Percentiles rank a stretch among this genome's conserved stretches.
Evolutionary conservation across 768 basidiomycete genomes (phyloP).

Genomic region (Psilocybe cyanescens): DNA sequence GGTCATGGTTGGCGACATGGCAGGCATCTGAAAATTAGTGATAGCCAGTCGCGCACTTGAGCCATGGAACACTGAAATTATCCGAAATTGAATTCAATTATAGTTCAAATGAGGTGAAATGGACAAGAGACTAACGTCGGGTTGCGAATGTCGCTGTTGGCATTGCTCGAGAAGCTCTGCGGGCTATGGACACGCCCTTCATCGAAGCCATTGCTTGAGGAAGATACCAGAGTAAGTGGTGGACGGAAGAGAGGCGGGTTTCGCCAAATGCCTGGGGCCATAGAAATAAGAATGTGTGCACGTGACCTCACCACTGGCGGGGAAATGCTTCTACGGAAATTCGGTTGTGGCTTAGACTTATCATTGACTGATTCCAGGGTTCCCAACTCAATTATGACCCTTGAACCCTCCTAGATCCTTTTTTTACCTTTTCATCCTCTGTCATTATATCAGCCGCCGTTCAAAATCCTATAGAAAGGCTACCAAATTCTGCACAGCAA

Average conservation of each 20-base stretch:
- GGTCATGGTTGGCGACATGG: slow-evolving; percentile 97
- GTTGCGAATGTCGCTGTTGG: slow-evolving; percentile 4
- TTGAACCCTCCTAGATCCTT: not conserved
- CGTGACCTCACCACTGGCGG: not conserved
- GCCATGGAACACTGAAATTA: slow-evolving; percentile 56
- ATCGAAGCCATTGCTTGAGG: slow-evolving; percentile 6
- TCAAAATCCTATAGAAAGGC: slow-evolving; percentile 2
- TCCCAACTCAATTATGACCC: slow-evolving; percentile 2
- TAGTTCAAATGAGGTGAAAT: not conserved
- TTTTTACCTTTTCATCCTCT: not conserved
- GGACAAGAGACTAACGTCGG: slow-evolving; percentile 20
- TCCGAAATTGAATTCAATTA: not conserved
- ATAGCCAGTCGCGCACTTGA: slow-evolving; percentile 49
- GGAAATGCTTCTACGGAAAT: not conserved
- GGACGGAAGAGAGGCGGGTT: not conserved
- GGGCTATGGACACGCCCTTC: not conserved
- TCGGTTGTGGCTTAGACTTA: not conserved
- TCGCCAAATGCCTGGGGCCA: not conserved
- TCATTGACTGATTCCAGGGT: not conserved
- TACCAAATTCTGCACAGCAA: not conserved
- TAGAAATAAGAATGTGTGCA: not conserved
- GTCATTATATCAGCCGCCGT: not conserved
- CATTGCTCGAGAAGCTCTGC: not conserved
- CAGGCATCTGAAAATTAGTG: slow-evolving; percentile 87
- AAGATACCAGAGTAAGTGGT: slow-evolving; percentile 4